Percentiles rank a stretch among this genome's conserved stretches.
These are phyloP conservation scores for Chenopodium suecicum DNA, from an alignment of 148 eudicot species.

Conservation along the genomic window DNA sequence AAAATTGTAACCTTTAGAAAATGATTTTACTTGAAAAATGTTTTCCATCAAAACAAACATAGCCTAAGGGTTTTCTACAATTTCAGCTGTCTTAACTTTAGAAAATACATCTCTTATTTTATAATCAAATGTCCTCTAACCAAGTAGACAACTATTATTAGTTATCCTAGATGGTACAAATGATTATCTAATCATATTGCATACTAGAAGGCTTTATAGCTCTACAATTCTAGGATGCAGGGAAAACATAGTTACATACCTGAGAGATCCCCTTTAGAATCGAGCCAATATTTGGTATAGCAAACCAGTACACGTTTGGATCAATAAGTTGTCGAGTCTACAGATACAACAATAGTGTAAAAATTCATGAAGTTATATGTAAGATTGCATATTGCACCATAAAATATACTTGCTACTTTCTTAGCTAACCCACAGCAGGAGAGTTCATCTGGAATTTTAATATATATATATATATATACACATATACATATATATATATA, in stretches of 20 bases:
- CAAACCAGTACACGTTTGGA: slow-evolving; percentile 88
- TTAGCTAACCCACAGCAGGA: neutral
- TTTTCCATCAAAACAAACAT: too few species aligned
- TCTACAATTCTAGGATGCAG: neutral
- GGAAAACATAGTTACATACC: slow-evolving; percentile 40
- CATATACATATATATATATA: too few species aligned
- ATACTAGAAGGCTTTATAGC: neutral
- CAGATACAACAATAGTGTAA: slow-evolving; percentile 11
- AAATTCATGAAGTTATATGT: neutral
- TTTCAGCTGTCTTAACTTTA: neutral
- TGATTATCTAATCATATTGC: neutral
- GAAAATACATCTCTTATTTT: neutral
- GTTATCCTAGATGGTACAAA: neutral
- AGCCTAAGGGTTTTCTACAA: too few species aligned
- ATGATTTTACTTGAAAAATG: too few species aligned
- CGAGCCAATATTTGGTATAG: slow-evolving; percentile 83
- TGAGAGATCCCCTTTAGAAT: slow-evolving; percentile 88
- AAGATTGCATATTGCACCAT: neutral
- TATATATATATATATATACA: too few species aligned
- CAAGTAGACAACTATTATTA: neutral
- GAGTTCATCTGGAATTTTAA: neutral
- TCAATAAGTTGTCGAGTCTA: slow-evolving; percentile 96
- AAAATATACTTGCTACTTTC: neutral
- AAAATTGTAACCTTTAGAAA: too few species aligned
- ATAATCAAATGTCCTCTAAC: neutral